A percentile compares a stretch with the other conserved stretches of the same genome.
Evolutionary conservation across 768 basidiomycete genomes (phyloP).

Genomic region (Phaffia australis): DNA sequence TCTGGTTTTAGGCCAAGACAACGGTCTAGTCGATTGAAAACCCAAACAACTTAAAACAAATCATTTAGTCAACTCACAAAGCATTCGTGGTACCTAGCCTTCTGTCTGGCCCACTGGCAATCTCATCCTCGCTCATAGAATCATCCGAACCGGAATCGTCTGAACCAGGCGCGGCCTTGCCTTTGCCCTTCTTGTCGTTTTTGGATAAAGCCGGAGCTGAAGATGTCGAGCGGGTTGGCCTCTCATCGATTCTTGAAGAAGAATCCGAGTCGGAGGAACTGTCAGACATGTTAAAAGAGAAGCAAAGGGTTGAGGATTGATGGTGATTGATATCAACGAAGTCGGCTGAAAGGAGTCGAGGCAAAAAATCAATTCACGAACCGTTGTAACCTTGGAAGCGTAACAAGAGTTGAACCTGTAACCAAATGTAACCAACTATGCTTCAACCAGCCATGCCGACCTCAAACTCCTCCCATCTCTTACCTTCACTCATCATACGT

Average conservation of each 20-base stretch:
- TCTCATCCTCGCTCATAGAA: neutral
- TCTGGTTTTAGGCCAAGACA: neutral
- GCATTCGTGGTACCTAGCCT: neutral
- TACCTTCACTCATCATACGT: no score
- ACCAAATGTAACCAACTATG: no score
- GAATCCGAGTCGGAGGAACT: slow-evolving; percentile 14
- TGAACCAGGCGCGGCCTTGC: slow-evolving; percentile 8
- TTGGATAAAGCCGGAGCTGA: neutral
- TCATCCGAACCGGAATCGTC: slow-evolving; percentile 5
- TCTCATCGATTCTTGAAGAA: slow-evolving; percentile 14
- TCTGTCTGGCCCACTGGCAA: neutral
- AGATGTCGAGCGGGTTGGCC: neutral
- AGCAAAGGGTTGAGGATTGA: no score
- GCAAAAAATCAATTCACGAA: no score
- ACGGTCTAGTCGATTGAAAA: slow-evolving; percentile 3
- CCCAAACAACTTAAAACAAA: neutral
- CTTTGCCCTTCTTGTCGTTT: slow-evolving; percentile 10
- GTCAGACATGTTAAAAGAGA: no score
- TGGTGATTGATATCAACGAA: no score
- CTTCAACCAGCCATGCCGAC: no score
- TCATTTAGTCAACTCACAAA: no score
- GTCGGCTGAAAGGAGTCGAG: no score
- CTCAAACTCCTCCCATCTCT: no score
- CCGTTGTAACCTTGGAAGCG: no score
- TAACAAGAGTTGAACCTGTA: no score